phyloP scores from a whole-genome alignment of 768 basidiomycete species.

The Boletus rex-veris region DNA sequence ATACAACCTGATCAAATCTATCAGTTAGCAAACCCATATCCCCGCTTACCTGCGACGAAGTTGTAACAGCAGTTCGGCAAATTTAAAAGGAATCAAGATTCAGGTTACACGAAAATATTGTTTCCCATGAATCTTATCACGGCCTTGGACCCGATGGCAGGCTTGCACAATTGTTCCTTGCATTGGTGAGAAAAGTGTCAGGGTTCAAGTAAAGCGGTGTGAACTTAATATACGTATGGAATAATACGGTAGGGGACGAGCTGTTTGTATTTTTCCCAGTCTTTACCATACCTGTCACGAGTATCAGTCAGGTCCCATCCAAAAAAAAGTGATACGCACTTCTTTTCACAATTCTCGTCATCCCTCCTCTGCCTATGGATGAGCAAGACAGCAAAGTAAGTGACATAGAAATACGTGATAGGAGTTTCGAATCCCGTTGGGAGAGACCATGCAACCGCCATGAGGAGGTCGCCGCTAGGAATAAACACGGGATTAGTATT shows the following conservation, averaged over 20 bases:
- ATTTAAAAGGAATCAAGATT: too few species aligned
- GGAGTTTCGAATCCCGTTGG: slow-evolving; percentile 91
- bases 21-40: too few species aligned
- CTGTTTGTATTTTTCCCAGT: slow-evolving; percentile 89
- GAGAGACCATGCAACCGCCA: slow-evolving; percentile 90
- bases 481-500: neutral
- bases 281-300: slow-evolving; percentile 74
- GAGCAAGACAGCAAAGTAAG: slow-evolving; percentile 86
- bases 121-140: too few species aligned
- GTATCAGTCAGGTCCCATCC: neutral
- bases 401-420: slow-evolving; percentile 92
- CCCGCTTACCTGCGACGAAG: too few species aligned
- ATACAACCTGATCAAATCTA: too few species aligned
- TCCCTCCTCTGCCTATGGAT: slow-evolving; percentile 88
- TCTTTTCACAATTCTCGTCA: slow-evolving; percentile 86
- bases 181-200: neutral
- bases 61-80: too few species aligned
- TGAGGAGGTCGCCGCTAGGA: slow-evolving; percentile 76
- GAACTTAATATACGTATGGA: slow-evolving; percentile 68
- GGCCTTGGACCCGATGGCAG: neutral
- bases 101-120: too few species aligned
- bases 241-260: slow-evolving; percentile 84
- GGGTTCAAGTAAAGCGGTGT: neutral
- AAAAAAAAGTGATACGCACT: slow-evolving; percentile 48
- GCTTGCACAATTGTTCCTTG: neutral